phyloP scores from a whole-genome alignment of 768 basidiomycete species.

The Calocera viscosa region DNA sequence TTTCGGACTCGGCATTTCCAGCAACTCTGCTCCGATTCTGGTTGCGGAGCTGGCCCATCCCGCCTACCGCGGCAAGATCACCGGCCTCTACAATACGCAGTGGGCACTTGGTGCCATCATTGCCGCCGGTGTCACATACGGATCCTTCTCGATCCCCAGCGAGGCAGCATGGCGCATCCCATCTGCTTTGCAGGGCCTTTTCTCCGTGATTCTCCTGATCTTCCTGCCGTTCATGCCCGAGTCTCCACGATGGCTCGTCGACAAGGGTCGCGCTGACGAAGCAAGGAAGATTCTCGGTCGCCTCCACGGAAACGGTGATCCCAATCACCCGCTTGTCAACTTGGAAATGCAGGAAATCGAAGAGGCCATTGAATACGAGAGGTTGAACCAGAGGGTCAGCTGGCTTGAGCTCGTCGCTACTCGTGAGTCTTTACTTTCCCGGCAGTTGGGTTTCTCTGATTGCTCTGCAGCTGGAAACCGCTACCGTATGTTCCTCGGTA shows the following conservation, averaged over 20 bases:
- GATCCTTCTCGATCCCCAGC: slow-evolving; percentile 9
- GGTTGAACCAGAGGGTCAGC: slow-evolving; percentile 35
- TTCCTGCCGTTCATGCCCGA: slow-evolving; percentile 41
- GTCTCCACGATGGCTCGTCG: slow-evolving; percentile 53
- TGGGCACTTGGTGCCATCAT: slow-evolving; percentile 13
- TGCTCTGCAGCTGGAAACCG: neutral
- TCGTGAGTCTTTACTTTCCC: slow-evolving; percentile 36
- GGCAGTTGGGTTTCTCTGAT: slow-evolving; percentile 21
- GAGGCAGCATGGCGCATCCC: slow-evolving; percentile 64
- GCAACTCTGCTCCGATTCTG: slow-evolving; percentile 24
- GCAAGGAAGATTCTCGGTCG: slow-evolving; percentile 39
- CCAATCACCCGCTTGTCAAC: slow-evolving; percentile 41
- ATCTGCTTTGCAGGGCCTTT: slow-evolving; percentile 31
- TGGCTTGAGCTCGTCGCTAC: slow-evolving; percentile 39
- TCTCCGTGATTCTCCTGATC: slow-evolving; percentile 26
- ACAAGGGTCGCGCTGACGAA: slow-evolving; percentile 41
- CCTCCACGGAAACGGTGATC: slow-evolving; percentile 46
- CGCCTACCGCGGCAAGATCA: slow-evolving; percentile 10
- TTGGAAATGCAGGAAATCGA: slow-evolving; percentile 47
- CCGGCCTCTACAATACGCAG: slow-evolving; percentile 13
- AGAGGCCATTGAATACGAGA: slow-evolving; percentile 41
- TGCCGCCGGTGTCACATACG: slow-evolving; percentile 22
- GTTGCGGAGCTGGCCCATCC: slow-evolving; percentile 15
- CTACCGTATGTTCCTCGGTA: slow-evolving; percentile 6
- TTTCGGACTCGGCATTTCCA: slow-evolving; percentile 62